Conservation (phyloP, 2,329 filamentous ascomycete species). For the Fusarium nanum region DNA sequence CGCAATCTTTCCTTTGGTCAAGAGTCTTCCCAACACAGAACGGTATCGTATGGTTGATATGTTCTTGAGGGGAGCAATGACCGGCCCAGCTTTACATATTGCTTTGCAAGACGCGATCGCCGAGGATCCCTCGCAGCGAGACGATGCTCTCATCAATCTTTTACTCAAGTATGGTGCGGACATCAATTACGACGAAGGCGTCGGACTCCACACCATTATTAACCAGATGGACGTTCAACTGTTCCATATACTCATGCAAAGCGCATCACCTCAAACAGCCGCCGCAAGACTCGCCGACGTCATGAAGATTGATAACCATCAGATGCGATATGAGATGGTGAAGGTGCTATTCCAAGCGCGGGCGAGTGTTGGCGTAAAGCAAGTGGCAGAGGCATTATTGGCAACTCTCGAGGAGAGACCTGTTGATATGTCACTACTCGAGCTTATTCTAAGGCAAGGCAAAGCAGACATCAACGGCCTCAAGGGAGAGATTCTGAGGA, state of each 20-base stretch:
- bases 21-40: slow-evolving; percentile 55
- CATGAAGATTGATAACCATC: slow-evolving; percentile 58
- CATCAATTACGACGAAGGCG: slow-evolving; percentile 64
- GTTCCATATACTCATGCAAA: slow-evolving; percentile 59
- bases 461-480: slow-evolving; percentile 65
- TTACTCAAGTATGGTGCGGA: slow-evolving; percentile 65
- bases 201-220: slow-evolving; percentile 62
- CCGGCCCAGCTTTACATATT: slow-evolving; percentile 59
- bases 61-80: slow-evolving; percentile 62
- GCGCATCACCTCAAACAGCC: slow-evolving; percentile 60
- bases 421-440: slow-evolving; percentile 62
- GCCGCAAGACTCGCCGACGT: slow-evolving; percentile 61
- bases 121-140: slow-evolving; percentile 59
- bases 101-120: slow-evolving; percentile 66
- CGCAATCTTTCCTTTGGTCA: slow-evolving; percentile 61
- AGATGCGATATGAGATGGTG: slow-evolving; percentile 60
- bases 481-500: slow-evolving; percentile 56
- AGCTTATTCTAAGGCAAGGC: slow-evolving; percentile 62
- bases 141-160: slow-evolving; percentile 64
- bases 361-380: slow-evolving; percentile 55
- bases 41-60: slow-evolving; percentile 62
- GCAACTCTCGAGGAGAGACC: slow-evolving; percentile 57
- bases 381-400: slow-evolving; percentile 58
- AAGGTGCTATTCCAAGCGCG: slow-evolving; percentile 60
- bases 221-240: slow-evolving; percentile 60